These are phyloP conservation scores for Fraxinus paxiana DNA, from an alignment of 305 asterid genomes.

Conservation along the genomic window DNA sequence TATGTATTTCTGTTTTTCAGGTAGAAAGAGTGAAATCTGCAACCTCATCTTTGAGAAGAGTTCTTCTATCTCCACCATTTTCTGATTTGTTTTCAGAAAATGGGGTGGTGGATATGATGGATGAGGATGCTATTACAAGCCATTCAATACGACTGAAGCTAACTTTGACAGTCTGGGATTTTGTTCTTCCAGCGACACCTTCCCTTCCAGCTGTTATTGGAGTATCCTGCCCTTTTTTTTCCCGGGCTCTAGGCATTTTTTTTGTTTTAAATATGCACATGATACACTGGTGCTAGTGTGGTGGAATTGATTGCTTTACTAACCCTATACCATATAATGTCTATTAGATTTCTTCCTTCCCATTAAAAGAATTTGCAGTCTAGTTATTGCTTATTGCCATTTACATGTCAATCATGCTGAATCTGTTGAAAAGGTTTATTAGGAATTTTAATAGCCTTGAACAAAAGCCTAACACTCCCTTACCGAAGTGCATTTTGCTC, in stretches of 20 bases:
- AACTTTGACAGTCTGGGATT: constrained; percentile 91
- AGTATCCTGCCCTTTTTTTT: constrained; percentile 60
- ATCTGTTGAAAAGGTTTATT: background rate
- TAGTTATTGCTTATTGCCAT: background rate
- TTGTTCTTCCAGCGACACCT: constrained; percentile 83
- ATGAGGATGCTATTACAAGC: constrained; percentile 83
- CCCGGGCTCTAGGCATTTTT: background rate
- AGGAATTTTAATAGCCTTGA: background rate
- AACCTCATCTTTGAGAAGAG: constrained; percentile 70
- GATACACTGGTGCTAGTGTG: background rate
- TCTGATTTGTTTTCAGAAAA: constrained; percentile 66
- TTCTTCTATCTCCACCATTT: constrained; percentile 73
- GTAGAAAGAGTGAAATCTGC: constrained; percentile 72
- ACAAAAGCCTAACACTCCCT: background rate
- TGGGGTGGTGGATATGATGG: constrained; percentile 83
- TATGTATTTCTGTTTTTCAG: constrained; percentile 36
- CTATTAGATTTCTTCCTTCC: background rate
- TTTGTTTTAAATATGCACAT: background rate
- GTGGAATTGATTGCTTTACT: background rate
- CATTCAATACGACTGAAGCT: constrained; percentile 72
- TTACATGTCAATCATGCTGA: background rate
- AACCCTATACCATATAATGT: background rate
- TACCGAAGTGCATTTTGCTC: background rate
- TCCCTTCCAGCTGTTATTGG: constrained; percentile 98
- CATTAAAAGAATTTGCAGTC: background rate